Percentiles rank a stretch among this genome's conserved stretches.
Conservation (phyloP, 139 green algal genomes). For the Bryopsis sp. region DNA sequence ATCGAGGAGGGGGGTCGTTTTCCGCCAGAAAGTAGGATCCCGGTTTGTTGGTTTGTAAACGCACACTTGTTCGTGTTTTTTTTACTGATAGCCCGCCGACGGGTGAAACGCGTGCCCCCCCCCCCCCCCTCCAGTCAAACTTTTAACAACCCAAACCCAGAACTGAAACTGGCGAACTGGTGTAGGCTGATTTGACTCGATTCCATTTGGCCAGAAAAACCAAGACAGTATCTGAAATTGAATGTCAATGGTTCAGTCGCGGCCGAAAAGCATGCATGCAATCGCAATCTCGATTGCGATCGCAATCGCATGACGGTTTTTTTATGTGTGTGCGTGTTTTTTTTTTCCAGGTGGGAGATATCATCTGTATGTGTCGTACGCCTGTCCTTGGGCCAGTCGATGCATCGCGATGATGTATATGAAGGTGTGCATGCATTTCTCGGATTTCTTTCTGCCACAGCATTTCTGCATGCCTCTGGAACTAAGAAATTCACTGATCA, state of each 20-base stretch:
- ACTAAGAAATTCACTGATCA: too few relatives aligned
- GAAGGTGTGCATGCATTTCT: constrained; percentile 65
- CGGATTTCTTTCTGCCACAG: too few relatives aligned
- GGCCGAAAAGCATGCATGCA: not conserved
- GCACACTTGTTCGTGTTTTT: not conserved
- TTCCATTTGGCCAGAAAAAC: not conserved
- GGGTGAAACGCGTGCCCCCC: too few relatives aligned
- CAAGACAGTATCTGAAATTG: not conserved
- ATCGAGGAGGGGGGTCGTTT: constrained; percentile 40
- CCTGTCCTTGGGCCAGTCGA: constrained; percentile 88
- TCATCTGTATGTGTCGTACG: constrained; percentile 90
- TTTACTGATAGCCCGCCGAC: constrained; percentile 6
- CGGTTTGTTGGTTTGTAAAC: too few relatives aligned
- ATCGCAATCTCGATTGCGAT: too few relatives aligned
- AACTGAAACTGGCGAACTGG: too few relatives aligned
- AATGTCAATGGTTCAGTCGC: not conserved
- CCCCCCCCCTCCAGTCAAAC: too few relatives aligned
- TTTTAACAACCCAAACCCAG: too few relatives aligned
- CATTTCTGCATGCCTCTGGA: too few relatives aligned
- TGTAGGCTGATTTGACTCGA: too few relatives aligned
- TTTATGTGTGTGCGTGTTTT: not conserved
- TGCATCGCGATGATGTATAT: constrained; percentile 54
- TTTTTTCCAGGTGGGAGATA: constrained; percentile 65
- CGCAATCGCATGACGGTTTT: not conserved
- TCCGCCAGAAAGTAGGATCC: constrained; percentile 37